phyloP scores from a whole-genome alignment of 1,284 basidiomycete genomes.

The Cutaneotrichosporon spelunceum region DNA sequence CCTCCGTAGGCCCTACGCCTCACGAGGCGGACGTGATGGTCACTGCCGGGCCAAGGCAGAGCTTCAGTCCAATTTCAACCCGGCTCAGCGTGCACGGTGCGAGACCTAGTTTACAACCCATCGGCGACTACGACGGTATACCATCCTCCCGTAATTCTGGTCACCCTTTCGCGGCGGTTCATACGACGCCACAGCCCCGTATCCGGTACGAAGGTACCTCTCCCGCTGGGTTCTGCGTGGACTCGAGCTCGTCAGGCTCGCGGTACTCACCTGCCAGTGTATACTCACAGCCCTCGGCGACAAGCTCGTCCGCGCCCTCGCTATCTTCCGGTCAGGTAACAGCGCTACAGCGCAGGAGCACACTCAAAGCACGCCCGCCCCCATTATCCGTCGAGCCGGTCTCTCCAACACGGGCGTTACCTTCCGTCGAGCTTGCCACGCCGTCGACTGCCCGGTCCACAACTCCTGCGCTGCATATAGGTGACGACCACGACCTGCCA shows the following conservation, averaged over 20 bases:
- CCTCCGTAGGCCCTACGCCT: neutral
- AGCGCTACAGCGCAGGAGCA: neutral
- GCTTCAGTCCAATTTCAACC: neutral
- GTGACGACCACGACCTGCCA: neutral
- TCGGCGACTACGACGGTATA: neutral
- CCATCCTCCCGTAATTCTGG: neutral
- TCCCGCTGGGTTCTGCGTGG: neutral
- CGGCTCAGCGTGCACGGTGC: neutral
- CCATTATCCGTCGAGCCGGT: slow-evolving; percentile 1
- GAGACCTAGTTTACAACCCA: neutral
- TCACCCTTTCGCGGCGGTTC: neutral
- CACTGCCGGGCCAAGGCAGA: neutral
- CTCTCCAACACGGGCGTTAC: neutral
- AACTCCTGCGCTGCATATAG: neutral
- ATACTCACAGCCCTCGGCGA: neutral
- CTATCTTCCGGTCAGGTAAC: neutral
- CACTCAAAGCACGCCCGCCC: neutral
- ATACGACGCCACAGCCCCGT: neutral
- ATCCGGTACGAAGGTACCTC: neutral
- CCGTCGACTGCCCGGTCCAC: neutral
- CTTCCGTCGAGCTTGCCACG: neutral
- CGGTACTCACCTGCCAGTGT: neutral
- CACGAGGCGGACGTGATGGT: neutral
- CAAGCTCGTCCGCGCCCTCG: neutral
- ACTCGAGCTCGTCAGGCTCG: neutral